Evolutionary conservation across 139 green algal genomes (phyloP), one percentile per base, ranked within the genome.

Genomic region (Haematococcus lacustris): DNA sequence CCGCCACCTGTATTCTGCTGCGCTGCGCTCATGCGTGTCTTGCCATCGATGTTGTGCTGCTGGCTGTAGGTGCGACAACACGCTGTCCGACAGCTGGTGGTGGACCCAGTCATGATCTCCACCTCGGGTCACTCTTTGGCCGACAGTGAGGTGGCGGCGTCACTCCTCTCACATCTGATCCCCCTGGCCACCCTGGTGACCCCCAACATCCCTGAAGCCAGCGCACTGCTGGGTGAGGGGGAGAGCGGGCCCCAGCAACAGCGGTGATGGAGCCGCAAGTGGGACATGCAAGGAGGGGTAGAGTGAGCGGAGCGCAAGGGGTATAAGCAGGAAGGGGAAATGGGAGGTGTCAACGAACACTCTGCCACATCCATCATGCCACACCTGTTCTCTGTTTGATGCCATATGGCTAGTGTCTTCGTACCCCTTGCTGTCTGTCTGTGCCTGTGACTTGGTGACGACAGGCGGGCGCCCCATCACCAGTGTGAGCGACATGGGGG

Each of bases 101-200:
- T 98, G 7, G 94, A 98, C 79, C 94, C 94, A 5, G 94, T 98
- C 30, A 79, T 98, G 75, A 84, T 98, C 0, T 88, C 92, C 13
- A 98, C 92, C 70, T 93, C 82, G 64, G 94, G 94, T 7, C 82
- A 95, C 53, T 38, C 71, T 0, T 86, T 98, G 51, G 85, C 87
- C 26, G 79, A 73, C 2, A 59, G 69, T 40, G 78, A 83, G n/a
- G 88, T 92, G 7, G 83, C 76, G 2, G 59, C 71, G 3, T 88
- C 83, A 0, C 68, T 96, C 32, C 71, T 81, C 35, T 3, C 71
- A 23, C 40, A 82, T 38, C 82, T 98, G 51, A 73, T 97, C 21
- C 93, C 93, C 0, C 75, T 96, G 62, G 90, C 86, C 0, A 89
- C 86, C 6, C 70, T 98, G 26, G 69, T 97, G 23, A 98, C 95